Percentiles rank a stretch among this genome's conserved stretches.
phyloP scores from a whole-genome alignment of 2,329 filamentous ascomycete genomes.

The Cryphonectria carpinicola region DNA sequence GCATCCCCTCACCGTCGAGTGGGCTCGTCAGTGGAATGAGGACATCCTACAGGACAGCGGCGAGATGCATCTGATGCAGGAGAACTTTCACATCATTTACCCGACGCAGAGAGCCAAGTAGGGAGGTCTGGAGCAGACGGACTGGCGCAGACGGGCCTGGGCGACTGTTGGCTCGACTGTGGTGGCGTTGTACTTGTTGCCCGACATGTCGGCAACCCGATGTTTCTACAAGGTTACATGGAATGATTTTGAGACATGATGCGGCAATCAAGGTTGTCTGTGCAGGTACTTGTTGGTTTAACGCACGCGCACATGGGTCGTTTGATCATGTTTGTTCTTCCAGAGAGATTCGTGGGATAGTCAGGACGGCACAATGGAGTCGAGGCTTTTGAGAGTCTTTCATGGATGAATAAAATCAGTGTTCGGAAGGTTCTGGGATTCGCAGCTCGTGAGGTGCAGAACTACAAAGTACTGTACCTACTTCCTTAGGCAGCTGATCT shows the following conservation, averaged over 20 bases:
- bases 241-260: background rate
- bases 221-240: background rate
- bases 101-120: background rate
- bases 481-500: background rate
- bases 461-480: background rate
- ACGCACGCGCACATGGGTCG: background rate
- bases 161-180: background rate
- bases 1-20: background rate
- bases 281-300: background rate
- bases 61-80: background rate
- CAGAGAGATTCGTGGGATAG: background rate
- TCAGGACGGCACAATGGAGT: background rate
- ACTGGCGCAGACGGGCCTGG: background rate
- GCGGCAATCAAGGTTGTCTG: background rate
- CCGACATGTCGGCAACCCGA: too few species aligned
- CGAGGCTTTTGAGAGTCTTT: background rate
- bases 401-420: background rate
- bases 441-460: background rate
- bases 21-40: slow-evolving; percentile 3
- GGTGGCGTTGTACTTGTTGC: background rate
- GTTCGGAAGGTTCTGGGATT: background rate
- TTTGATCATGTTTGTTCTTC: background rate
- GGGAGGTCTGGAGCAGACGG: background rate
- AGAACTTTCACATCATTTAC: background rate
- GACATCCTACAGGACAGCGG: background rate